Base-by-base conservation (phyloP, 179 eudicot species). In the Silene noctiflora region DNA sequence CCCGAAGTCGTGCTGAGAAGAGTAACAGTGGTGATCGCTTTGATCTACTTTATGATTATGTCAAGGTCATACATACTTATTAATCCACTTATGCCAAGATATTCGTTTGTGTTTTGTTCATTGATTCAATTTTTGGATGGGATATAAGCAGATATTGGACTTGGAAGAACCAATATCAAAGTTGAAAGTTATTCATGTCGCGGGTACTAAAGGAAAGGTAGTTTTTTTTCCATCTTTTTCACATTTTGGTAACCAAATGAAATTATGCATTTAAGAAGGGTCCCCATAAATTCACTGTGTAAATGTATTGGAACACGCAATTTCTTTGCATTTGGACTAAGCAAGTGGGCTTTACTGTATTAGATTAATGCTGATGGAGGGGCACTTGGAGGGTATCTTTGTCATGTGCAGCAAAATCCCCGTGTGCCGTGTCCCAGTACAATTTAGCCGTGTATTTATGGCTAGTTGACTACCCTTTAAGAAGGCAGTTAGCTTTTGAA, bases 181-280 rank as follows among this genome's bases (percentile, higher is more conserved):
- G 84, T 80, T 96, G 91, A 96, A 91, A 83, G 82, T 96, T 71
- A 93, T 96, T 81, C 99, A 96, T 81, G 97, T 96, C 55, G 99
- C 99, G 0, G 99, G 99, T 66, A 95, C 99, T 39, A 95, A 95
- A 87, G 99, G 99, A 65, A 95, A 95, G 98, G 99, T 93, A 82
- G 6, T 27, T 62, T 44, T 29, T 14, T 60, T 21, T 22, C 42
- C 71, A 31, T 66, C 56, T 35, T 70, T 48, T 46, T 4, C 31
- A 12, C 61, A 14, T 70, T 70, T 14, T 20, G 24, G 53, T 12
- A 13, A 20, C n/a, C 35, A 63, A 63, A 13, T 63, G 19, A 63
- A 4, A 11, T 27, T 25, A 24, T 63, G 19, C 35, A 63, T 25
- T 25, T 63, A 63, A 33, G 35, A 27, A 27, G 29, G 29, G 29